Base-by-base conservation (phyloP, 169 alveolate genomes). In the Miamiensis avidus region DNA sequence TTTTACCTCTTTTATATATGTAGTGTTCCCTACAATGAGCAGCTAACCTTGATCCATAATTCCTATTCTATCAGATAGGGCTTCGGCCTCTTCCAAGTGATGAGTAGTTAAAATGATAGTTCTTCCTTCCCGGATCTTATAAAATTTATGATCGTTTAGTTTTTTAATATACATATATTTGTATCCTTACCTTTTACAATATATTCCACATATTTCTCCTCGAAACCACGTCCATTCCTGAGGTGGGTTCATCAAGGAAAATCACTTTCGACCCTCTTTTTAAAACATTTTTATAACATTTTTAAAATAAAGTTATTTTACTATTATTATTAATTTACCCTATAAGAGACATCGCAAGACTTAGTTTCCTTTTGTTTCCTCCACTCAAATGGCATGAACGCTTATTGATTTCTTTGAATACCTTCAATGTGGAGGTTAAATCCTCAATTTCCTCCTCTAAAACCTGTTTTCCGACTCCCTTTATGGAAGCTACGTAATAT, bases 41-140 rank as follows among this genome's bases (percentile, higher is more conserved):
- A 91, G 88, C 32, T 76, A 76, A 34, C 98, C 98, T 31, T 89
- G 89, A 74, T 87, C 76, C 92, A 95, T 89, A 34, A 95, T 93
- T n/a, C 95, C 97, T 31, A 94, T 94, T 84, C 98, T 93, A 83
- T 97, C 98, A 31, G 97, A 97, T 65, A 97, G 86, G 25, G 88
- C 86, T 76, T 97, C 99, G 64, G 98, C 98, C 85, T 97, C 98
- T 77, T 97, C 99, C 91, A 97, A 89, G 82, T 93, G 94, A 89
- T 95, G 98, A 30, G 99, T 95, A 0, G 98, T 97, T 31, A 95
- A 84, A 33, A 95, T 85, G 29, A 97, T 88, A 64, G 91, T 93
- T 89, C 91, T 94, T 34, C 95, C 93, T 32, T 95, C 85, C n/a
- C n/a, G n/a, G n/a, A n/a, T n/a, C n/a, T n/a, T n/a, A n/a, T n/a